Base-by-base conservation (phyloP, 176 grass and related monocot genomes). In the Raddia guianensis region DNA sequence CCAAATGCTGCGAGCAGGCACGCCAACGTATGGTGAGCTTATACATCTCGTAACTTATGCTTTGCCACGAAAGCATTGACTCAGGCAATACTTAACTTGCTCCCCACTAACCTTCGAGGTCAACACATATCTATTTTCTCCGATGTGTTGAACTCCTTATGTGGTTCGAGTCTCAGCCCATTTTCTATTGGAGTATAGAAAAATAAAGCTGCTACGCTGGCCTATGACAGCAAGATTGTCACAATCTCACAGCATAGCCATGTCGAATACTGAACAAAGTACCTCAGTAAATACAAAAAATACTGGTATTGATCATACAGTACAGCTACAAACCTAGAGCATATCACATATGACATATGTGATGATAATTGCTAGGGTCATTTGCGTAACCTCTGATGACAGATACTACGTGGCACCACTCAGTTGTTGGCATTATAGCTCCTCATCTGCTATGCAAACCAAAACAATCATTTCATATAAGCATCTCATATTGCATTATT, bases 391-490 rank as follows among this genome's bases (percentile, higher is more conserved):
- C 47, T 79, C 67, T 10, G 43, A 72, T 44, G 46, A 56, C 56
- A 71, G 47, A 34, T 40, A 72, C 15, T 43, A 64, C 16, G 49
- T 54, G 15, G 43, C 55, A 85, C 64, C 66, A 64, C 57, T 72
- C n/a, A 77, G 20, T 63, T 56, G 57, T 35, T 63, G 83, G 75
- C 48, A 79, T 65, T 79, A 78, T 71, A 51, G 72, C 52, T 76
- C 75, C 37, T 57, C 33, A 82, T 52, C 2, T 68, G 32, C 9
- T 6, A 12, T 5, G 45, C n/a, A 62, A 12, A 47, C 61, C 37
- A 34, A 20, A 32, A 58, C 27, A 76, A 84, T 59, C 9, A 76
- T 76, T 67, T 76, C 43, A 14, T 35, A 85, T 67, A 49, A 66
- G 49, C 59, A 80, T 65, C 49, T 45, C 34, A 64, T 20, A 70